A percentile compares a stretch with the other conserved stretches of the same genome.
Evolutionary conservation across 1,284 basidiomycete genomes (phyloP).

Genomic region (Phellopilus nigrolimitatus): DNA sequence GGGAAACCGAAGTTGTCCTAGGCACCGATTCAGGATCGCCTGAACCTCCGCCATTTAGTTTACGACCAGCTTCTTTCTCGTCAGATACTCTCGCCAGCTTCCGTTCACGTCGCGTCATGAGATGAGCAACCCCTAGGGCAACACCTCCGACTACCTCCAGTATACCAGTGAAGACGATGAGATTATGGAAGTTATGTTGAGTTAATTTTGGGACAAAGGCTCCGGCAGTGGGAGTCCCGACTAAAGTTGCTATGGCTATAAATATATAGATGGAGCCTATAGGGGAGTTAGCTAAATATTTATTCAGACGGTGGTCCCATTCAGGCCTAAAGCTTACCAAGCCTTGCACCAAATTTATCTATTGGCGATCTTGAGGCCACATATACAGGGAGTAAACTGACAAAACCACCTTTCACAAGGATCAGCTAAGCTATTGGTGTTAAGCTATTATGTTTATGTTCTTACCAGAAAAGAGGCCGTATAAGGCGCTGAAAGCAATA

Average conservation of each 20-base stretch:
- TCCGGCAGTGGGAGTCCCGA: slow-evolving; percentile 32
- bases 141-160: slow-evolving; percentile 10
- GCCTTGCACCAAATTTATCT: slow-evolving; percentile 28
- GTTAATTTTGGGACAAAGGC: slow-evolving; percentile 27
- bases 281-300: slow-evolving; percentile 15
- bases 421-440: no score
- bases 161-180: slow-evolving; percentile 32
- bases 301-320: not conserved
- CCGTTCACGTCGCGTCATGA: not conserved
- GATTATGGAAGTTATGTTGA: slow-evolving; percentile 27
- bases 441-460: not conserved
- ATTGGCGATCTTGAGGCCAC: slow-evolving; percentile 52
- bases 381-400: slow-evolving; percentile 58
- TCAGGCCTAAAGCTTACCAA: slow-evolving; percentile 24
- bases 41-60: no score
- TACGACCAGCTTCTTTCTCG: not conserved
- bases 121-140: slow-evolving; percentile 10
- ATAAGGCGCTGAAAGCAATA: slow-evolving; percentile 49
- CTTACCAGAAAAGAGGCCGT: slow-evolving; percentile 43
- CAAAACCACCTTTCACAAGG: slow-evolving; percentile 56
- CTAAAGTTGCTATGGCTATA: slow-evolving; percentile 28
- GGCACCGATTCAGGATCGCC: no score
- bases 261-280: slow-evolving; percentile 29
- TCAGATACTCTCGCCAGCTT: not conserved
- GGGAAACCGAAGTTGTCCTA: no score